phyloP scores from a whole-genome alignment of 73 alveolate species.

The Diophrys sp. region DNA sequence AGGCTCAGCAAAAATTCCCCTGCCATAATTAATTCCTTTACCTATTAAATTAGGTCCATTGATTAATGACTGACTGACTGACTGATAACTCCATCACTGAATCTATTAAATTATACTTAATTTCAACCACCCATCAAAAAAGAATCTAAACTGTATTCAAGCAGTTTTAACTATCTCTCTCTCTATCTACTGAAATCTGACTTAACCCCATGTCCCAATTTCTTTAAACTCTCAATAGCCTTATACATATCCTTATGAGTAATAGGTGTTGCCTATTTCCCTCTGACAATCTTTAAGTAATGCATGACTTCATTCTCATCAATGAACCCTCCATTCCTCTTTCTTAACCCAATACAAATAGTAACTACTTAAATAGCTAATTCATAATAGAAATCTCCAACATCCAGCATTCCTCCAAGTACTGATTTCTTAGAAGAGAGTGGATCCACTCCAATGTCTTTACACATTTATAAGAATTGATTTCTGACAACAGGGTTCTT shows the following conservation, averaged over 20 bases:
- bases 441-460: conserved; percentile 60
- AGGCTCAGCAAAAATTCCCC: too few relatives aligned
- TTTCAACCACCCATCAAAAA: too few relatives aligned
- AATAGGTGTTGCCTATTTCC: conserved; percentile 27
- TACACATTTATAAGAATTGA: conserved; percentile 54
- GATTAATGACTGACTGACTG: too few relatives aligned
- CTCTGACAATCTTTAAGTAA: conserved; percentile 25
- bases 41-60: too few relatives aligned
- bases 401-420: conserved; percentile 35
- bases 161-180: too few relatives aligned
- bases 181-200: too few relatives aligned
- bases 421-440: conserved; percentile 40
- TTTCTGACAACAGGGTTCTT: conserved; percentile 45
- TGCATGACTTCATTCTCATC: conserved; percentile 45
- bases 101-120: too few relatives aligned
- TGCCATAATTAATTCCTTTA: too few relatives aligned
- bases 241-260: conserved; percentile 29
- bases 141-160: too few relatives aligned
- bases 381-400: conserved; percentile 51
- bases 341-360: conserved; percentile 48
- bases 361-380: conserved; percentile 43
- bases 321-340: conserved; percentile 52
- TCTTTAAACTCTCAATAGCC: conserved; percentile 39
- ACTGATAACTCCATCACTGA: too few relatives aligned
- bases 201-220: conserved; percentile 43